Evolutionary conservation across 257 asterid genomes (phyloP), one percentile per base, ranked within the genome.

Genomic region (Nicotiana knightiana): DNA sequence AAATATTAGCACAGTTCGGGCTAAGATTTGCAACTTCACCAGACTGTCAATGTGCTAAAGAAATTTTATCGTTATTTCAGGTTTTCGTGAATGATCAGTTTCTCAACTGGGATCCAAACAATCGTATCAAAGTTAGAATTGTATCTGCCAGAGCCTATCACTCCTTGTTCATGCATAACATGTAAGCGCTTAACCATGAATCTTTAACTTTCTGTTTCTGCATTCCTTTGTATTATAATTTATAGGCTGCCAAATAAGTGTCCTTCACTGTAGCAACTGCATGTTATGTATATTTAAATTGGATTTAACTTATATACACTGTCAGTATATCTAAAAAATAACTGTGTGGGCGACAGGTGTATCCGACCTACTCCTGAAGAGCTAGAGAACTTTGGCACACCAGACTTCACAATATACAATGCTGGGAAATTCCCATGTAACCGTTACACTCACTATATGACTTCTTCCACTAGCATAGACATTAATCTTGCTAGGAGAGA

Each of bases 71-170:
- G 35, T 16, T 51, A 48, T 85, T 82, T 85, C 89, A 93, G 97
- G 97, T 93, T 77, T 93, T 83, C 54, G 97, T 95, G 81, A 93
- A 95, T 37, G 99, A 95, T 81, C 99, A 95, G 84, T 95, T 92
- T 87, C 93, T 95, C 24, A 95, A 93, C 61, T 95, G 99, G 99
- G 99, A 95, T 70, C 95, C 97, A 1, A 88, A 91, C 88, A 82
- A 95, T 81, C 94, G 92, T 4, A 89, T 95, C 81, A 95, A 95
- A 92, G 99, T 95, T 67, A 84, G 99, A 84, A 95, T 95, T 65
- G 98, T 95, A 82, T 92, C 98, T 12, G 99, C 99, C 17, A 91
- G 98, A 86, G 99, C 99, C 66, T 93, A 95, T 81, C 99, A 95
- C 81, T 95, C 99, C 85, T 87, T 95, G 85, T 95, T 93, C 87